Percentiles rank a stretch among this genome's conserved stretches.
Evolutionary conservation across 2,329 filamentous ascomycete species (phyloP).

Genomic region (Leptographium wingfieldii): DNA sequence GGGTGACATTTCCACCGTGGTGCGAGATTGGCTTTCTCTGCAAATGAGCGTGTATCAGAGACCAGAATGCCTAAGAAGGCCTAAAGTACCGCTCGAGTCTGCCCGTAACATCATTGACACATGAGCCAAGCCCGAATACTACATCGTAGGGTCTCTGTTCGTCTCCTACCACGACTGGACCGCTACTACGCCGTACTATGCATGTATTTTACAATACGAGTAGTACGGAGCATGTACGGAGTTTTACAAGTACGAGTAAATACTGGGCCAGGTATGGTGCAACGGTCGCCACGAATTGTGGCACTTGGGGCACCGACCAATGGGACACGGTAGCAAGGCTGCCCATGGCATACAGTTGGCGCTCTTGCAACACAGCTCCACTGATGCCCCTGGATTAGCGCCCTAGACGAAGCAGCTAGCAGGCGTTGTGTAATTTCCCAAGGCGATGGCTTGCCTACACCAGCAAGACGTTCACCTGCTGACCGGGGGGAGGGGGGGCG

Average conservation of each 20-base stretch:
- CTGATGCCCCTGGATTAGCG: conserved; percentile 12
- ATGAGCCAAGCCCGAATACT: too few species aligned
- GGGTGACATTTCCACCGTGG: background rate
- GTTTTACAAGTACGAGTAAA: background rate
- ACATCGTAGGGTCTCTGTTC: background rate
- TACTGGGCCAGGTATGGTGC: background rate
- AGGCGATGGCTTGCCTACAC: conserved; percentile 2
- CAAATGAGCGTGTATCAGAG: background rate
- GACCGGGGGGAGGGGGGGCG: background rate
- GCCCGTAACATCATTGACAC: too few species aligned
- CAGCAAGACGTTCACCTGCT: background rate
- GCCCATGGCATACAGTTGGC: background rate
- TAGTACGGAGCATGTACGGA: too few species aligned
- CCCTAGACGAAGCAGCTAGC: conserved; percentile 1
- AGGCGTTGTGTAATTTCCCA: conserved; percentile 14
- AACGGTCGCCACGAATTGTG: background rate
- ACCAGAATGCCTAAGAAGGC: too few species aligned
- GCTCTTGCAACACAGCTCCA: background rate
- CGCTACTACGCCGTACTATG: background rate
- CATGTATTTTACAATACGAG: too few species aligned
- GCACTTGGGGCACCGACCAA: background rate
- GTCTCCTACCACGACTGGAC: background rate
- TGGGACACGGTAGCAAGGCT: background rate
- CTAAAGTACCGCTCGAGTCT: background rate
- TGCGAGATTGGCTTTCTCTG: background rate